Percentiles rank a stretch among this genome's conserved stretches.
phyloP scores from a whole-genome alignment of 345 rosid genomes.

The Eucalyptus lansdowneana region DNA sequence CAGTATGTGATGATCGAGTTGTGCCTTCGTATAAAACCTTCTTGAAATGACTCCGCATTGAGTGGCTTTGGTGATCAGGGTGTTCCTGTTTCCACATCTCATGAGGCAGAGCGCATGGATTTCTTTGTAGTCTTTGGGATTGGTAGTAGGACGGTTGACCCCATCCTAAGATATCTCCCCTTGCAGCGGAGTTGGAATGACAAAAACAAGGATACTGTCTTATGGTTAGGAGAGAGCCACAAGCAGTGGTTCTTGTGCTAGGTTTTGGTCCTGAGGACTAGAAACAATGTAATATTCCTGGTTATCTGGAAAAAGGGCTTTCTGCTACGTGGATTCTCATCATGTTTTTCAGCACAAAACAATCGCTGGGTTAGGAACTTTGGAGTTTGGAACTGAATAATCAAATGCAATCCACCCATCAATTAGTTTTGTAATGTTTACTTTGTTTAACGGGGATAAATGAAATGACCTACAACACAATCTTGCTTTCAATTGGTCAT shows the following conservation, averaged over 20 bases:
- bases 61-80: background rate
- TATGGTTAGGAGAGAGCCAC: too few relatives aligned
- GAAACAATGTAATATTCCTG: background rate
- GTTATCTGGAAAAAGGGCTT: background rate
- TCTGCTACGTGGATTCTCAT: background rate
- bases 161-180: too few relatives aligned
- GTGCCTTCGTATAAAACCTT: background rate
- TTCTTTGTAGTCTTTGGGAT: too few relatives aligned
- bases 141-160: too few relatives aligned
- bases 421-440: too few relatives aligned
- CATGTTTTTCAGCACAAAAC: background rate
- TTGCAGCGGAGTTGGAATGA: too few relatives aligned
- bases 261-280: background rate
- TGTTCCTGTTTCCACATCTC: background rate
- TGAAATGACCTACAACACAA: too few relatives aligned
- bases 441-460: too few relatives aligned
- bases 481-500: too few relatives aligned
- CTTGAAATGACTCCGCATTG: background rate
- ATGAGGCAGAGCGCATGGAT: background rate
- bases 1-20: background rate
- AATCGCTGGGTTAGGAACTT: background rate
- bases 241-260: background rate
- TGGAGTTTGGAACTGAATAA: background rate
- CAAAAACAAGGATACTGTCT: too few relatives aligned
- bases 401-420: too few relatives aligned